phyloP scores from a whole-genome alignment of 176 grass and related monocot genomes.

The Paspalum vaginatum region DNA sequence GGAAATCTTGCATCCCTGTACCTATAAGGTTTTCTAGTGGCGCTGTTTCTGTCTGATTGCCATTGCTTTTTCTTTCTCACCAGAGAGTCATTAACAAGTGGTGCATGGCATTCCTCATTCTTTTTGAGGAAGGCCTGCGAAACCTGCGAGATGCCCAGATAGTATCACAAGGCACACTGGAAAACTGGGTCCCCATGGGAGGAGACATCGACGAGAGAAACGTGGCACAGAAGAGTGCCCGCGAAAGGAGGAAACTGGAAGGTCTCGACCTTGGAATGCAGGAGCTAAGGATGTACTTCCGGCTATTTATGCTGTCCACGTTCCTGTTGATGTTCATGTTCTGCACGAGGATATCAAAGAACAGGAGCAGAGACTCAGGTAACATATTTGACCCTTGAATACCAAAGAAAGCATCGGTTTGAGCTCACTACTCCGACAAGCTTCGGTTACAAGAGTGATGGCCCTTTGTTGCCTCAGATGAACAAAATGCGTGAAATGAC shows the following conservation, averaged over 20 bases:
- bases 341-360: slow-evolving; percentile 90
- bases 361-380: slow-evolving; percentile 63
- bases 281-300: slow-evolving; percentile 92
- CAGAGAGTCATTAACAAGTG: slow-evolving; percentile 84
- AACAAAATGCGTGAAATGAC: slow-evolving; percentile 38
- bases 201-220: slow-evolving; percentile 47
- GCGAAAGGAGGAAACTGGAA: slow-evolving; percentile 58
- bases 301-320: slow-evolving; percentile 87
- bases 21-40: neutral
- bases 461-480: slow-evolving; percentile 33
- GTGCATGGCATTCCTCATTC: slow-evolving; percentile 78
- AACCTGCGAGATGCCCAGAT: slow-evolving; percentile 42
- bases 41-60: neutral
- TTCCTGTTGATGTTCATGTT: slow-evolving; percentile 97
- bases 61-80: neutral
- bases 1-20: slow-evolving; percentile 17
- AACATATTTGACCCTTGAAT: slow-evolving; percentile 35
- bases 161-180: slow-evolving; percentile 33
- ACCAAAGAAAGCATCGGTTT: slow-evolving; percentile 7
- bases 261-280: slow-evolving; percentile 89
- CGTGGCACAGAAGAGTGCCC: slow-evolving; percentile 17
- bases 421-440: neutral
- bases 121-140: slow-evolving; percentile 72
- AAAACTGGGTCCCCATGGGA: slow-evolving; percentile 49
- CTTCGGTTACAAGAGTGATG: neutral